These are phyloP conservation scores for Kluyveromyces sp. DNA, from an alignment of 1,139 yeast species.

Conservation along the genomic window DNA sequence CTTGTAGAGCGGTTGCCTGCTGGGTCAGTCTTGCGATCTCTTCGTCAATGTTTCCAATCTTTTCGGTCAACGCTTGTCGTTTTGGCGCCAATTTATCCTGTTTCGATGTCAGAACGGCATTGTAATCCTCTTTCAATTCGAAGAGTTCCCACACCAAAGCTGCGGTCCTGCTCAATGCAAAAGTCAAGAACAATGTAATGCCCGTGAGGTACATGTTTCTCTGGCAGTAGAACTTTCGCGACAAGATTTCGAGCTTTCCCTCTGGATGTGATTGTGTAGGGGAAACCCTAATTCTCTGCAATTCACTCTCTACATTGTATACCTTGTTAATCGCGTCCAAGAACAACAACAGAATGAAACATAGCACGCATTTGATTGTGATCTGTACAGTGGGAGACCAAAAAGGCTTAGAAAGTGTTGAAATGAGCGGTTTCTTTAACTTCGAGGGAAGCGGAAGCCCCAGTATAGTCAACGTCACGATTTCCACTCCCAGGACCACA, in stretches of 20 bases:
- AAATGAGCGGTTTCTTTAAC: conserved; percentile 61
- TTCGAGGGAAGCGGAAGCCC: conserved; percentile 81
- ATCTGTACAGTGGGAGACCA: conserved; percentile 65
- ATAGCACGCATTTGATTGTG: conserved; percentile 74
- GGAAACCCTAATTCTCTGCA: conserved; percentile 28
- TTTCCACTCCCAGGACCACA: conserved; percentile 65
- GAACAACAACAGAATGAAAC: conserved; percentile 77
- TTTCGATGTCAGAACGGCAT: conserved; percentile 28
- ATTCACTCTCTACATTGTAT: conserved; percentile 58
- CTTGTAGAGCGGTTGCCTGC: conserved; percentile 60
- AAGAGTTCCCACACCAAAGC: conserved; percentile 71
- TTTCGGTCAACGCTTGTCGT: conserved; percentile 43
- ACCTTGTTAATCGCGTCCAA: conserved; percentile 86
- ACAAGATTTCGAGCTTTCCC: conserved; percentile 25
- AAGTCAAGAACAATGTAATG: conserved; percentile 82
- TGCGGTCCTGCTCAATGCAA: conserved; percentile 83
- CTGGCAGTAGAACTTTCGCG: conserved; percentile 91
- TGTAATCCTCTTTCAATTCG: conserved; percentile 47
- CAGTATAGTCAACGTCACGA: conserved; percentile 71
- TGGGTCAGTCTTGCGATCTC: conserved; percentile 62
- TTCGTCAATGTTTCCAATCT: conserved; percentile 53
- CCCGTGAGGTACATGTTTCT: conserved; percentile 97
- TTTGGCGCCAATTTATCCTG: conserved; percentile 27
- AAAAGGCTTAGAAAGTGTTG: conserved; percentile 62
- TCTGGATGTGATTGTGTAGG: conserved; percentile 15